Base-by-base conservation (phyloP, 2,329 filamentous ascomycete genomes). In the Stromatinia cepivora region DNA sequence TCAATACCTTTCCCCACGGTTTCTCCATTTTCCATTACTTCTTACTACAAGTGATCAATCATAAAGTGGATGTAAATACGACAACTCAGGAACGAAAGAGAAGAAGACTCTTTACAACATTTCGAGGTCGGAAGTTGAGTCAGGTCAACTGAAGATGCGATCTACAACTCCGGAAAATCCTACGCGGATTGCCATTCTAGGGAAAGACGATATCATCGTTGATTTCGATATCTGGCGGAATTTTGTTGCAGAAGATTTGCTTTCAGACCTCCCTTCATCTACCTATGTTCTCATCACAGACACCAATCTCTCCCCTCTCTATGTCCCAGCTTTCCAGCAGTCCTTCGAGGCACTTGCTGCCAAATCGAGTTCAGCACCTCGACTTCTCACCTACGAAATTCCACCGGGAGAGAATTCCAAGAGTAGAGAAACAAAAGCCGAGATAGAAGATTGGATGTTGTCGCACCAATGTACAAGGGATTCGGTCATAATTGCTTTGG, bases 241-340 rank as follows among this genome's bases (percentile, higher is more conserved):
- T 78, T 95, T 92, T 79, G 89, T 98, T 72, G 88, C 90, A 66
- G 82, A 89, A 74, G 94, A 99, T 81, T 85, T 99, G 69, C 84
- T 98, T 72, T 81, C 85, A 68, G 92, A 90, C 78, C 84, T 95
- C 71, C 81, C 86, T 64, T 95, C 94, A 28, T 96, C 93, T 25
- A 98, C 94, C 71, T 99, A 98, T 79, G 91, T 98, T 70, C 89
- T 99, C 71, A 92, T 99, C 77, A 98, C 95, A 80, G 95, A 99
- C 81, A 97, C 94, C 58, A 98, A 98, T 79, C 87, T 99, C 71
- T 87, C 87, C 71, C 85, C 90, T 31, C 86, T 90, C 75, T 98
- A 98, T 80, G 89, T 93, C 0, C 88, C 92, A n/a, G 79, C 83
- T 39, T 97, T 99, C 80, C 81, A 88, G 78, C 82, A 86, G 71